Percentiles rank a stretch among this genome's conserved stretches.
Conservation (phyloP, 148 eudicot genomes). For the Rhododendron griersonianum region DNA sequence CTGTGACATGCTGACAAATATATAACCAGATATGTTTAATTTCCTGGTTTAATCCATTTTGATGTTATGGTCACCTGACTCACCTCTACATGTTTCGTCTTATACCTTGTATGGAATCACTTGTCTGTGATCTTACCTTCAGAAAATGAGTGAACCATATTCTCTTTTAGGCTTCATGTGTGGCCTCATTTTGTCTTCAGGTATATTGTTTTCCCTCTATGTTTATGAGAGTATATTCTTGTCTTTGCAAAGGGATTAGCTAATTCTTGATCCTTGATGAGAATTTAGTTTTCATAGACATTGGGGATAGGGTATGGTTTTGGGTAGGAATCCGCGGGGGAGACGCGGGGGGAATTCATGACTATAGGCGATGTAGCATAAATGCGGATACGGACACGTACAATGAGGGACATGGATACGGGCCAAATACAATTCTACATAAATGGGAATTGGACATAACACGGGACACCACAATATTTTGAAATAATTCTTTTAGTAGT, state of each 20-base stretch:
- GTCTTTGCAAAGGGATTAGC: neutral
- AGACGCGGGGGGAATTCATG: neutral
- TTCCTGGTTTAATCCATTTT: neutral
- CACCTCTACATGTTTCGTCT: too few species aligned
- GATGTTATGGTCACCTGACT: neutral
- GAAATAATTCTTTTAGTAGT: too few species aligned
- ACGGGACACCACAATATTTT: too few species aligned
- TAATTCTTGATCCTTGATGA: neutral
- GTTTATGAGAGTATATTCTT: neutral
- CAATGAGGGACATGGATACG: neutral
- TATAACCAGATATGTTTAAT: neutral
- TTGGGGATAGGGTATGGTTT: neutral
- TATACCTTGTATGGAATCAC: neutral
- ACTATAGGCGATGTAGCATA: neutral
- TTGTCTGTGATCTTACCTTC: neutral
- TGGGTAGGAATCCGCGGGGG: neutral
- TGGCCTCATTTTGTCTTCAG: neutral
- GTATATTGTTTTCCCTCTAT: neutral
- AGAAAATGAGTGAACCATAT: too few species aligned
- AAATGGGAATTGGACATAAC: too few species aligned
- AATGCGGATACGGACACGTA: neutral
- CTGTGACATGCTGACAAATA: neutral
- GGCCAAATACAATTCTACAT: neutral
- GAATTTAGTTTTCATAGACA: neutral
- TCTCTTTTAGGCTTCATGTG: neutral